Conservation (phyloP, 2,329 filamentous ascomycete genomes). For the Pseudomassariella vexata region DNA sequence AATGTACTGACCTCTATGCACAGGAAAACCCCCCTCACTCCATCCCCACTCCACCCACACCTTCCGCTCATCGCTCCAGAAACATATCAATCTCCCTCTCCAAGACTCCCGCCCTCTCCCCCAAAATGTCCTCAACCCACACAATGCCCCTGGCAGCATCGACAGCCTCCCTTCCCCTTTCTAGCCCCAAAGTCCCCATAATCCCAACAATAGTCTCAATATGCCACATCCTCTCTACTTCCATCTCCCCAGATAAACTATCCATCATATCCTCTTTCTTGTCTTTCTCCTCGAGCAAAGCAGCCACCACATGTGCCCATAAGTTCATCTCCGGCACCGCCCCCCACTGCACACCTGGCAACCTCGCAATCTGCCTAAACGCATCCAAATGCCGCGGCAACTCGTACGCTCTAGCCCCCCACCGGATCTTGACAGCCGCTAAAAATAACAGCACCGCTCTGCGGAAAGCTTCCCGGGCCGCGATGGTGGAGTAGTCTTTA, state of each 20-base stretch:
- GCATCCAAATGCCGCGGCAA: constrained; percentile 17
- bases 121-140: constrained; percentile 18
- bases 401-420: constrained; percentile 15
- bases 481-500: constrained; percentile 13
- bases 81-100: constrained; percentile 18
- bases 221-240: constrained; percentile 17
- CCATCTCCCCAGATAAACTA: no score
- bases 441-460: constrained; percentile 19
- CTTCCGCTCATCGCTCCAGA: no score
- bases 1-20: no score
- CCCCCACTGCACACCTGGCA: constrained; percentile 19
- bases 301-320: constrained; percentile 20
- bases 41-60: no score
- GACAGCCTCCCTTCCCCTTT: constrained; percentile 13
- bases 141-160: constrained; percentile 18
- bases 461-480: constrained; percentile 20
- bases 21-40: no score
- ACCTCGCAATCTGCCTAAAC: constrained; percentile 19
- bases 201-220: constrained; percentile 17
- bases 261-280: no score
- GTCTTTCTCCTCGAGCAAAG: constrained; percentile 14
- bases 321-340: constrained; percentile 22
- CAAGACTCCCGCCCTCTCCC: constrained; percentile 13
- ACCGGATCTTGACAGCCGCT: constrained; percentile 15
- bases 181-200: constrained; percentile 15